Base-by-base conservation (phyloP, 2,329 filamentous ascomycete genomes). In the Didymella glomerata region DNA sequence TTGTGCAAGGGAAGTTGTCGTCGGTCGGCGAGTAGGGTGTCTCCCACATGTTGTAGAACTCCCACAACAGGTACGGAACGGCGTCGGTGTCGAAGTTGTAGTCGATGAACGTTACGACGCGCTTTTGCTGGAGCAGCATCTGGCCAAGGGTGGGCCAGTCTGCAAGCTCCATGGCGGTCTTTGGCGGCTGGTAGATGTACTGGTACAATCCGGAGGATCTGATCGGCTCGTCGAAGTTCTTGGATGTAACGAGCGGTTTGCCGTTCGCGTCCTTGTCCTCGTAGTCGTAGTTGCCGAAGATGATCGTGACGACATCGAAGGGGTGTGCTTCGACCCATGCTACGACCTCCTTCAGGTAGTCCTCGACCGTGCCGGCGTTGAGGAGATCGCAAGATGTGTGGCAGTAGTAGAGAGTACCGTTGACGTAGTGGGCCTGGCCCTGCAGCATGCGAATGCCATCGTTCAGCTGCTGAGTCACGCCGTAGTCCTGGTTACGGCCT, bases 41-140 rank as follows among this genome's bases (percentile, higher is more conserved):
- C 80, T 97, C 93, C 91, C 91, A 97, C 79, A 96, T 85, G 72
- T 96, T 90, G 16, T 87, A 87, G 79, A 97, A 97, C 77, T 97
- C 85, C 77, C 97, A 93, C 30, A 97, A 82, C 53, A 97, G 84
- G 85, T 91, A 97, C 0, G 93, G 93, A 20, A 92, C 89, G 13
- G 84, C 83, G 0, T 83, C 86, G 76, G 95, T 91, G 75, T 97
- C 88, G 67, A 91, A 92, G 67, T 74, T 72, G 64, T 79, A 79
- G 58, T 79, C 77, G 54, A 79, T 73, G 48, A 78, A 78, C 1
- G 76, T 72, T 41, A 79, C 71, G 27, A 79, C 73, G 6, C 77
- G 71, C 62, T 78, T 76, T 18, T 69, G 66, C 9, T 58, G 62
- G 18, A 78, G 57, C 45, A 79, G 76, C 55, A 79, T 87, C 55